These are phyloP conservation scores for Rhizomucor miehei DNA, from an alignment of 371 early-diverging fungal genomes.

Conservation along the genomic window DNA sequence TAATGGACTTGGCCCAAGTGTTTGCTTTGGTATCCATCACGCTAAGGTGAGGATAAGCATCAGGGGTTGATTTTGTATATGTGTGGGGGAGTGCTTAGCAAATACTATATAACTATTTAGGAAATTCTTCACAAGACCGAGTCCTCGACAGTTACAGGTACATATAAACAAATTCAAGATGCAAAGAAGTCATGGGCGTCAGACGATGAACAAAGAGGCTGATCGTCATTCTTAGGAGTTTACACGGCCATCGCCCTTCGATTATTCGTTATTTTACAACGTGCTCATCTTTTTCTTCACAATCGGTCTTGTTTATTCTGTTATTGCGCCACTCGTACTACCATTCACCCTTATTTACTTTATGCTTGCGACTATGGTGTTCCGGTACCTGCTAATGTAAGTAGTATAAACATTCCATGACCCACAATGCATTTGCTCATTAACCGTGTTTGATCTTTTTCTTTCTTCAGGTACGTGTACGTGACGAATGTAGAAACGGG, in stretches of 20 bases:
- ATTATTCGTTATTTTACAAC: constrained; percentile 70
- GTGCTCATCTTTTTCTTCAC: constrained; percentile 66
- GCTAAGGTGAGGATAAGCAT: constrained; percentile 32
- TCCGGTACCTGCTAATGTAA: constrained; percentile 37
- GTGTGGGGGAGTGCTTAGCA: too few species aligned
- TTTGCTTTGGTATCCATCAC: constrained; percentile 56
- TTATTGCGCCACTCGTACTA: constrained; percentile 71
- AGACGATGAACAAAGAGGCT: not conserved
- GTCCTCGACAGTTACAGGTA: constrained; percentile 68
- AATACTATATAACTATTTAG: constrained; percentile 10
- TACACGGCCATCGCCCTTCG: constrained; percentile 70
- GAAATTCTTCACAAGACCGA: constrained; percentile 58
- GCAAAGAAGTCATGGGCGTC: not conserved
- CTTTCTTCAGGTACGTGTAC: constrained; percentile 48
- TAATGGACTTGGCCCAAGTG: constrained; percentile 69
- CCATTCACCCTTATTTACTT: constrained; percentile 69
- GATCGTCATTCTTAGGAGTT: constrained; percentile 23
- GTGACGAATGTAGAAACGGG: constrained; percentile 68
- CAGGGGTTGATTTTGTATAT: too few species aligned
- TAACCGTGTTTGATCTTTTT: not conserved
- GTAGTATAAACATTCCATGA: not conserved
- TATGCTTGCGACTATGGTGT: constrained; percentile 59
- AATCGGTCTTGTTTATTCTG: constrained; percentile 68
- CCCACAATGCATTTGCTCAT: constrained; percentile 14
- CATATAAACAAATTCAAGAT: constrained; percentile 21